Percentiles rank a stretch among this genome's conserved stretches.
phyloP scores from a whole-genome alignment of 1,284 basidiomycete species.

The Clitocybe nebularis region DNA sequence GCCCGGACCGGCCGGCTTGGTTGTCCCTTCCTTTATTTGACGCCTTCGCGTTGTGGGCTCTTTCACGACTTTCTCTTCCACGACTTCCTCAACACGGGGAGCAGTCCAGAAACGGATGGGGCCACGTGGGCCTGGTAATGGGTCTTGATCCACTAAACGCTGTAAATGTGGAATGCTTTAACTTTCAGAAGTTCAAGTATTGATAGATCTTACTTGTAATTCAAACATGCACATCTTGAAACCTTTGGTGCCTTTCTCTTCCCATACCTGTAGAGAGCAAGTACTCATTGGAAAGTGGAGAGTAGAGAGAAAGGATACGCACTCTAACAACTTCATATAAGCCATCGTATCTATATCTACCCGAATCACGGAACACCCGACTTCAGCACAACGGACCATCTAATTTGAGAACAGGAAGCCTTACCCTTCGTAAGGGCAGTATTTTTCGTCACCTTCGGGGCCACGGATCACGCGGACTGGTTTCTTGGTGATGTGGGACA shows the following conservation, averaged over 20 bases:
- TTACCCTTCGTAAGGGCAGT: neutral
- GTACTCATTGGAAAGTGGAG: neutral
- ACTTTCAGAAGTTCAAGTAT: neutral
- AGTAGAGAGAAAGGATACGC: neutral
- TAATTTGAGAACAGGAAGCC: no score
- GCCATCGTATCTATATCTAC: slow-evolving; percentile 1
- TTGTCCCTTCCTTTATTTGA: neutral
- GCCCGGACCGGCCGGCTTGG: neutral
- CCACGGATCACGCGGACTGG: neutral
- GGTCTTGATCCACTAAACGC: neutral
- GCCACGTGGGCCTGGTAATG: neutral
- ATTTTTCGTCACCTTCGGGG: neutral
- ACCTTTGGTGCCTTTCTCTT: neutral
- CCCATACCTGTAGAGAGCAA: neutral
- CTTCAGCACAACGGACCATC: neutral
- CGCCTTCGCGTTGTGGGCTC: neutral
- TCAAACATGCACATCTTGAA: slow-evolving; percentile 2
- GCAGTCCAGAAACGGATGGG: neutral
- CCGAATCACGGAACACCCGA: neutral
- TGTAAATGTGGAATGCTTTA: neutral
- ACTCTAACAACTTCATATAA: slow-evolving; percentile 1
- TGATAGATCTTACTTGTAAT: neutral
- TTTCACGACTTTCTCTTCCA: no score
- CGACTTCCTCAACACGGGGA: no score
- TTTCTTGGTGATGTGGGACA: neutral